Conservation (phyloP, 805 yeast genomes). For the Sugiyamaella lignohabitans region DNA sequence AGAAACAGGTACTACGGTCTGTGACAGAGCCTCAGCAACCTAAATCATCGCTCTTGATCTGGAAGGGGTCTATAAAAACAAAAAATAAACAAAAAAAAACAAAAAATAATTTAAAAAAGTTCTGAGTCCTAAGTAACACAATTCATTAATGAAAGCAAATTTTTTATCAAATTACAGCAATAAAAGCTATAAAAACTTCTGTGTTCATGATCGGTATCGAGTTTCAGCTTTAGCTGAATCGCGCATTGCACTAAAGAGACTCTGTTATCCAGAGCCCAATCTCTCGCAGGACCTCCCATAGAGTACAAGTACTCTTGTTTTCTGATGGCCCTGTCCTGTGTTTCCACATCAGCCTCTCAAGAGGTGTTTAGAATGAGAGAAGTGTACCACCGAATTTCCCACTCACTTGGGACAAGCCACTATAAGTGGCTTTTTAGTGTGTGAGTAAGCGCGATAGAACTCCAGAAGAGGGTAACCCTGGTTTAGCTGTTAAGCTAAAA, state of each 20-base stretch:
- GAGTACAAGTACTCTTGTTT: conserved; percentile 10
- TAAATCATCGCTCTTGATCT: too few relatives aligned
- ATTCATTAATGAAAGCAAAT: too few relatives aligned
- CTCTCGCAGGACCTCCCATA: conserved; percentile 23
- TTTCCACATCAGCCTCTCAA: conserved; percentile 19
- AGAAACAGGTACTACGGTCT: too few relatives aligned
- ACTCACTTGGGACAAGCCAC: conserved; percentile 14
- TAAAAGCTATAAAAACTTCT: too few relatives aligned
- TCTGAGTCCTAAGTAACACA: too few relatives aligned
- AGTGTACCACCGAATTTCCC: conserved; percentile 25
- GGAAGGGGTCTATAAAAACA: too few relatives aligned
- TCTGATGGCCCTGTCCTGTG: conserved; percentile 23
- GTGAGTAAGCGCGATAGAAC: conserved; percentile 23
- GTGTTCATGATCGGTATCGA: conserved; percentile 23
- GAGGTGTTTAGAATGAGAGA: conserved; percentile 15
- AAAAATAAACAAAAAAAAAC: too few relatives aligned
- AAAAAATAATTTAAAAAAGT: too few relatives aligned
- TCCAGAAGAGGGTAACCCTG: conserved; percentile 10
- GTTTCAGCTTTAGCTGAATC: conserved; percentile 19
- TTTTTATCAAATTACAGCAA: too few relatives aligned
- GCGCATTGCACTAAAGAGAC: conserved; percentile 25
- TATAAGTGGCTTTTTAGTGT: conserved; percentile 13
- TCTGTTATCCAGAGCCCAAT: conserved; percentile 13
- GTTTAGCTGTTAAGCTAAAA: conserved; percentile 1
- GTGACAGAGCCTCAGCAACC: too few relatives aligned